Percentiles rank a stretch among this genome's conserved stretches.
phyloP scores from a whole-genome alignment of 1,284 basidiomycete species.

The Entoloma clypeatum region DNA sequence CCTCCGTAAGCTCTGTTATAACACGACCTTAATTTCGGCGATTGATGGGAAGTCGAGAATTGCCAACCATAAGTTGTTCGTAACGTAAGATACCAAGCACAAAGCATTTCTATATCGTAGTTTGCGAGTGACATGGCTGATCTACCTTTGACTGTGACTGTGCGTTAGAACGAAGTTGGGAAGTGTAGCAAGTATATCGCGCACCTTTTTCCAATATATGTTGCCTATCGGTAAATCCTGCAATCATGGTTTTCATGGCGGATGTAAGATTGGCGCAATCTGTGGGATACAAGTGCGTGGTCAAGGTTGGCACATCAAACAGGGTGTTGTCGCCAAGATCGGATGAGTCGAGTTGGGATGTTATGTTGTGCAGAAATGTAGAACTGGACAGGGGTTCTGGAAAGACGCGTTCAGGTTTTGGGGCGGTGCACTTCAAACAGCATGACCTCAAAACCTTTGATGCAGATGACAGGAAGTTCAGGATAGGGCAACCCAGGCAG shows the following conservation, averaged over 20 bases:
- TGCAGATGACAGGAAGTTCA: conserved; percentile 52
- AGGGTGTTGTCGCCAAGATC: conserved; percentile 26
- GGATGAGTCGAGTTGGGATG: conserved; percentile 29
- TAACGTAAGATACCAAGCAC: conserved; percentile 52
- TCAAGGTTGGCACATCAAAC: conserved; percentile 26
- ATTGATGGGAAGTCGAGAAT: neutral
- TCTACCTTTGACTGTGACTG: conserved; percentile 36
- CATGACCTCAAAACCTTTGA: conserved; percentile 57
- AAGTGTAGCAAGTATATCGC: conserved; percentile 9
- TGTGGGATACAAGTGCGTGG: conserved; percentile 52
- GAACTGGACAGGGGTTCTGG: conserved; percentile 36
- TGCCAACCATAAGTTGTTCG: conserved; percentile 34
- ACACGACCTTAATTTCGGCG: neutral
- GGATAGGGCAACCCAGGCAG: conserved; percentile 46
- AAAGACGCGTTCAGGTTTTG: neutral
- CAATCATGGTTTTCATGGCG: conserved; percentile 55
- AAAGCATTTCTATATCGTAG: conserved; percentile 56
- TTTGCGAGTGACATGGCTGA: conserved; percentile 48
- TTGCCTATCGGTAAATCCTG: conserved; percentile 45
- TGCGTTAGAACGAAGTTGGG: neutral
- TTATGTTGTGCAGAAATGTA: conserved; percentile 44
- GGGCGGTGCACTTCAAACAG: neutral
- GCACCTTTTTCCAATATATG: conserved; percentile 24
- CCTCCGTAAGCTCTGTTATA: conserved; percentile 15
- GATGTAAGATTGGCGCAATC: conserved; percentile 52